Base-by-base conservation (phyloP, 2,329 filamentous ascomycete species). In the Fusarium sp. region DNA sequence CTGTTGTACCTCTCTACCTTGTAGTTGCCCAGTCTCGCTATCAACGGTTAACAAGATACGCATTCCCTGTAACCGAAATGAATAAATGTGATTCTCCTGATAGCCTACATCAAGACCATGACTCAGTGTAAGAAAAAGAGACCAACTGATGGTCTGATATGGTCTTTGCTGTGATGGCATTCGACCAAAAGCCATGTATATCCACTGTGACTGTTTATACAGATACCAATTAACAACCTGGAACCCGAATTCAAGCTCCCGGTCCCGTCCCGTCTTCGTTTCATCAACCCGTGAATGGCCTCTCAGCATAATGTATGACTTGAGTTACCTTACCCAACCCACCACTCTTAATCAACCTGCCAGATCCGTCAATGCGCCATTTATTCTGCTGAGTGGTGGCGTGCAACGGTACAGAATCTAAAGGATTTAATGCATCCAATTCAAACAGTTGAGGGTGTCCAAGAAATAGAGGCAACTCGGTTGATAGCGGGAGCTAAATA, bases 331-430 rank as follows among this genome's bases (percentile, higher is more conserved):
- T 30, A 61, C 34, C 41, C 42, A 32, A 21, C 30, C 40, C 27
- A 46, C 41, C 51, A 23, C 8, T 48, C 9, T 49, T 27, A 13
- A 37, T 10, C n/a, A 63, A 45, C 58, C 63, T 53, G 37, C 64
- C 68, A 54, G 48, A 66, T 69, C 55, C 46, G 55, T 72, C 20
- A 23, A 55, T 71, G 68, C 68, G 68, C 68, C 59, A 71, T 71
- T 71, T 71, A 56, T 49, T 48, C 55, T 42, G 30, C 59, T 32
- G 56, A 58, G 53, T 57, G 65, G 51, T 70, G 68, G 60, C 68
- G 68, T 71, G 53, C 68, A 69, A 63, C 68, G 46, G 46, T 12
- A 30, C 10, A n/a, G 13, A n/a, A 20, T 41, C n/a, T 28, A 21
- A 40, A 56, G 47, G 55, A 60, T 68, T 50, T 25, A 32, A 34